Conservation (phyloP, 148 eudicot genomes). For the Heliamphora exappendiculata region DNA sequence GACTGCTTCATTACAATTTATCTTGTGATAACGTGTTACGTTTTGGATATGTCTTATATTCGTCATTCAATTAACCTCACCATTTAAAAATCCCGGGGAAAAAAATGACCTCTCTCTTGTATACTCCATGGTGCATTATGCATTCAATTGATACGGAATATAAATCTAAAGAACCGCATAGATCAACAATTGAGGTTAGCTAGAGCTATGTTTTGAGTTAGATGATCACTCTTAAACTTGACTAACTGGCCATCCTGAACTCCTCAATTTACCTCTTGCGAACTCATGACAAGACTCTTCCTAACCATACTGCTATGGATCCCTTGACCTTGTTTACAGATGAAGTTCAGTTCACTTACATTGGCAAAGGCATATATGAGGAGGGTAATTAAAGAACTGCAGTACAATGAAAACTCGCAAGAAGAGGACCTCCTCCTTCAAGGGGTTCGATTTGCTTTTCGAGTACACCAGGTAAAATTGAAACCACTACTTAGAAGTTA, state of each 20-base stretch:
- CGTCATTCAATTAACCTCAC: not conserved
- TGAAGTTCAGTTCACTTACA: constrained; percentile 54
- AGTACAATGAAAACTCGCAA: constrained; percentile 30
- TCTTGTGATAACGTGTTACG: not conserved
- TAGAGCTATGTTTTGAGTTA: not conserved
- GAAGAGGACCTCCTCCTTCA: constrained; percentile 54
- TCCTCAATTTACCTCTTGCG: not conserved
- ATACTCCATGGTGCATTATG: not conserved
- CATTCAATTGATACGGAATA: not conserved
- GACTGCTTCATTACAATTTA: no score
- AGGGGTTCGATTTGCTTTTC: constrained; percentile 73
- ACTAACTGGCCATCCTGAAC: not conserved
- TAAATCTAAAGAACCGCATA: not conserved
- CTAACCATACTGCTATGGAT: not conserved
- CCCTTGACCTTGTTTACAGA: constrained; percentile 25
- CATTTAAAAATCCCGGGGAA: not conserved
- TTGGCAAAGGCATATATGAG: constrained; percentile 60
- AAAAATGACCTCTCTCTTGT: not conserved
- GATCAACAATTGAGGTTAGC: not conserved
- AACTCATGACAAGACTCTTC: not conserved
- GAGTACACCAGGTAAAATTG: constrained; percentile 71
- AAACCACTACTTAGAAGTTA: not conserved
- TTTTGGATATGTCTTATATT: not conserved
- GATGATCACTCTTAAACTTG: not conserved
- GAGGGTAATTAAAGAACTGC: constrained; percentile 45